Percentiles rank a stretch among this genome's conserved stretches.
These are phyloP conservation scores for Gracilaria domingensis DNA, from an alignment of 23 red algal species.

Conservation along the genomic window DNA sequence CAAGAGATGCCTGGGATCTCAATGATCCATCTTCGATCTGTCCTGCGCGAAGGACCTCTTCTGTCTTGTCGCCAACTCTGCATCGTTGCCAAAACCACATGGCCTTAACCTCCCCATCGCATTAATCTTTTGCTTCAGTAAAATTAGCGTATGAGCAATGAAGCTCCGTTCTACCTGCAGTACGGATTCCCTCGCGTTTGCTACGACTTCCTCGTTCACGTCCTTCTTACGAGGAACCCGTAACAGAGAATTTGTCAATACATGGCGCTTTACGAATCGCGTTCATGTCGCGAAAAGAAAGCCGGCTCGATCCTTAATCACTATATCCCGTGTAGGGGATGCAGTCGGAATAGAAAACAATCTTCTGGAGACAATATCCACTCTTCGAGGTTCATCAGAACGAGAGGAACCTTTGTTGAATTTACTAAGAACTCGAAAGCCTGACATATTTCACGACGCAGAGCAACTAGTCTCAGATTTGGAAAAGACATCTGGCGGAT, in stretches of 20 bases:
- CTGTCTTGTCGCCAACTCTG: no score
- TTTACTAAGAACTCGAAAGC: background rate
- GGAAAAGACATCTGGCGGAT: slow-evolving; percentile 14
- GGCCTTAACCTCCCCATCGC: no score
- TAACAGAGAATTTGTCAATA: background rate
- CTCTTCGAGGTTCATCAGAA: background rate
- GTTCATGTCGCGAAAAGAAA: slow-evolving; percentile 20
- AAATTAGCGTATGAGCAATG: no score
- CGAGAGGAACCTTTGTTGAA: background rate
- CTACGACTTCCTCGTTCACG: background rate
- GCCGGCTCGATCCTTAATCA: background rate
- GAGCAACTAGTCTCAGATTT: slow-evolving; percentile 12
- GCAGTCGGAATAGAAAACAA: slow-evolving; percentile 17
- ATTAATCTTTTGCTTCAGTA: no score
- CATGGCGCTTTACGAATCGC: background rate
- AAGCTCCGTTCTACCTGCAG: no score
- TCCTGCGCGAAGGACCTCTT: no score
- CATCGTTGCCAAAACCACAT: no score
- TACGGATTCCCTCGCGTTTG: background rate
- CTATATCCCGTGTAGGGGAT: background rate
- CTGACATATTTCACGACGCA: slow-evolving; percentile 5
- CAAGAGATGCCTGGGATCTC: no score
- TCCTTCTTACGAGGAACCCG: background rate
- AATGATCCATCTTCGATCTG: no score
- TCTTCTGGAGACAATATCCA: background rate